Evolutionary conservation across 2,329 filamentous ascomycete genomes (phyloP), one percentile per base, ranked within the genome.

Genomic region (Ceratocystis diversiconidia): DNA sequence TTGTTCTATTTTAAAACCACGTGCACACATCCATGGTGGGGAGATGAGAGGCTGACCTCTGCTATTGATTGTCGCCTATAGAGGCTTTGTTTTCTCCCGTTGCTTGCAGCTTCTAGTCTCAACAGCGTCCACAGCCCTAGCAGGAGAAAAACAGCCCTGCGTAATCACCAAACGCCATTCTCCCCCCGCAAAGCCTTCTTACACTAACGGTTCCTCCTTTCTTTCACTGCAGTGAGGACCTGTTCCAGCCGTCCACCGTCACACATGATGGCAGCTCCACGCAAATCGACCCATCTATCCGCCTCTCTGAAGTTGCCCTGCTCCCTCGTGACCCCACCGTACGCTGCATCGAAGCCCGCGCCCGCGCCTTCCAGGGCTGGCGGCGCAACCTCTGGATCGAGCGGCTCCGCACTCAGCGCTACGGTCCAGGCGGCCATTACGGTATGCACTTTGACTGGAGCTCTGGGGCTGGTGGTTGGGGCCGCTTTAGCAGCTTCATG

Each of bases 391-490:
- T 74, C 72, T 52, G 71, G 48, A 73, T 80, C 8, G 78, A 80
- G 71, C 77, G 78, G 0, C 70, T 80, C 12, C 79, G 80, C 70
- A 75, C 80, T 3, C 78, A 80, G 64, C 76, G 75, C 68, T 80
- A 81, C 69, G 75, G 71, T 41, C 68, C 70, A 10, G 76, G 76
- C 15, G 76, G 79, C 69, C 76, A 74, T 65, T 80, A 78, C 71
- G 76, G 79, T 69, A 78, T 76, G 70, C 79, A 80, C 72, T 79
- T 77, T 3, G 79, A 81, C 72, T 80, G 79, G 79, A 73, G 75
- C n/a, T 73, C 73, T 1, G 72, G 74, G 5, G 73, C 71, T 0
- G 69, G 75, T 8, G 78, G 78, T 10, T 78, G 78, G 6, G 80
- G 80, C 69, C 72, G 78, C 1, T 68, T 74, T 4, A 76, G 74